Percentiles rank a stretch among this genome's conserved stretches.
Conservation (phyloP, 495 filamentous ascomycete species). For the Trichoderma reesei region DNA sequence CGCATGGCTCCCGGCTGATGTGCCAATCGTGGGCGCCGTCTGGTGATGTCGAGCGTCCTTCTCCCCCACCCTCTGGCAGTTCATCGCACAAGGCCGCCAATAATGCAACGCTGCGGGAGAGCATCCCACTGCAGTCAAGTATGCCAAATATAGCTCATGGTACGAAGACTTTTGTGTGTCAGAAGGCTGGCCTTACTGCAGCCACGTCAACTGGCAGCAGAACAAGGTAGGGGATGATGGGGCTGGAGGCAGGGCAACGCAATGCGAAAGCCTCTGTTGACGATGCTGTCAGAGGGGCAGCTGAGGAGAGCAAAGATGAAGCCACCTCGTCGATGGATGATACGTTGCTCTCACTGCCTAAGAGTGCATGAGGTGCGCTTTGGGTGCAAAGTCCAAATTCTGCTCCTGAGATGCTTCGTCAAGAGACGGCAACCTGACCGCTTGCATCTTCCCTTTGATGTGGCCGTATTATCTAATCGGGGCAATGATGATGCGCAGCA, state of each 20-base stretch:
- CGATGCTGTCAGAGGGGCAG: background rate
- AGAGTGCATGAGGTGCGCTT: no score
- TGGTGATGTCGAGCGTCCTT: background rate
- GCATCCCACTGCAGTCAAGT: background rate
- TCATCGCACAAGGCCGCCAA: background rate
- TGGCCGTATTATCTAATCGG: background rate
- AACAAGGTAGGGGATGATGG: background rate
- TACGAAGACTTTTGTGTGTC: background rate
- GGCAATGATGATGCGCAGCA: background rate
- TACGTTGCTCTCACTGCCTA: no score
- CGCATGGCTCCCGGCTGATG: background rate
- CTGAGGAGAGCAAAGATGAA: no score
- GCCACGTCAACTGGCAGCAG: background rate
- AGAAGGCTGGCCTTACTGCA: background rate
- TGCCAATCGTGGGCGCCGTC: background rate
- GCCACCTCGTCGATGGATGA: no score
- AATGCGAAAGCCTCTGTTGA: background rate
- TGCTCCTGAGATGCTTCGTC: no score
- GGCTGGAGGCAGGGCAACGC: background rate
- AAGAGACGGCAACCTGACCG: no score
- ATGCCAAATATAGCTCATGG: constrained; percentile 1
- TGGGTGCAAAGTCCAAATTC: no score
- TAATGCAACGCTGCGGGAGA: background rate
- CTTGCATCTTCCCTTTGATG: background rate
- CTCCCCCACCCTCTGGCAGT: background rate